Percentiles rank a stretch among this genome's conserved stretches.
These are phyloP conservation scores for Aureoboletus auriporus DNA, from an alignment of 768 basidiomycete genomes.

Conservation along the genomic window DNA sequence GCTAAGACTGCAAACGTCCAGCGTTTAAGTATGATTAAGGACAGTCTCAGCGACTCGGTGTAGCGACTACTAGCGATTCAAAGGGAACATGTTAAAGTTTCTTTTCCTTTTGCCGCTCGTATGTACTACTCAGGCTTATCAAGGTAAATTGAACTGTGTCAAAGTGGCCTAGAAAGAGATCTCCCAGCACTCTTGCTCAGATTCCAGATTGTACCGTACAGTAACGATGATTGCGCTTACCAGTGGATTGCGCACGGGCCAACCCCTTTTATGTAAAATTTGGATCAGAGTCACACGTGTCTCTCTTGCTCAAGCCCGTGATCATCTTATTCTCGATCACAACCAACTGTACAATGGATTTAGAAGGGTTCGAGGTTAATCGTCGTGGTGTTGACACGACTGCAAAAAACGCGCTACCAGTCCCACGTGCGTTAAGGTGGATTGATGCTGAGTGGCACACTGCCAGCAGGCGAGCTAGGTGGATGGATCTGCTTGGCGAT, in stretches of 20 bases:
- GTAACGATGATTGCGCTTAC: not conserved
- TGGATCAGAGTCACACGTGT: not conserved
- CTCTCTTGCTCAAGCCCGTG: not conserved
- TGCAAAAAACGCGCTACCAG: conserved; percentile 4
- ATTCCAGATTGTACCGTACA: too few relatives aligned
- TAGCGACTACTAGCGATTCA: too few relatives aligned
- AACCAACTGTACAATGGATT: conserved; percentile 28
- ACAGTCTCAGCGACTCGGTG: too few relatives aligned
- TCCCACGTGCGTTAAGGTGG: conserved; percentile 22
- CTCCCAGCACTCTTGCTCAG: too few relatives aligned
- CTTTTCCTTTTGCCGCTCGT: too few relatives aligned
- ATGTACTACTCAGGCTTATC: too few relatives aligned
- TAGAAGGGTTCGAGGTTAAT: conserved; percentile 35
- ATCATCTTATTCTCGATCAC: not conserved
- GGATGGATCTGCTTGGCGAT: conserved; percentile 72
- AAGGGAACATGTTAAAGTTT: too few relatives aligned
- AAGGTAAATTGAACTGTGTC: too few relatives aligned
- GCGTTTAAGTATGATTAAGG: too few relatives aligned
- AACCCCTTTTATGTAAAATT: not conserved
- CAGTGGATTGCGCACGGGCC: conserved; percentile 22
- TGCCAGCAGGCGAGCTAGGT: conserved; percentile 37
- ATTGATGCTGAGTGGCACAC: conserved; percentile 40
- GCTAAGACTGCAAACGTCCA: too few relatives aligned
- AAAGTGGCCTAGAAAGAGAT: too few relatives aligned
- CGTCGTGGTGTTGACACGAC: not conserved